These are phyloP conservation scores for Wilcoxina mikolae DNA, from an alignment of 495 filamentous ascomycete species.

Conservation along the genomic window DNA sequence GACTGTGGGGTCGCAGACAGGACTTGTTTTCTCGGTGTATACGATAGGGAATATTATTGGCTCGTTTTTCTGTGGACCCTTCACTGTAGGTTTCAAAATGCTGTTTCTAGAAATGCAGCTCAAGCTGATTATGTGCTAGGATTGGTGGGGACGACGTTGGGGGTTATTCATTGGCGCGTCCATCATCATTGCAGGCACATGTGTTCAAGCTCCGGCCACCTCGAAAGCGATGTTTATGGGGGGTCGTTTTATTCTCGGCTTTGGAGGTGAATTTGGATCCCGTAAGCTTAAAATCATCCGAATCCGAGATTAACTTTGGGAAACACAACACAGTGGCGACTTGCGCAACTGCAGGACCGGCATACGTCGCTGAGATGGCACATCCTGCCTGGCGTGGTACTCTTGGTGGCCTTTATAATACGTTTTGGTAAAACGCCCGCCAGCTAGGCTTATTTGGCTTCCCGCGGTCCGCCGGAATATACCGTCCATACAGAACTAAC, in stretches of 20 bases:
- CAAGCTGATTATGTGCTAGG: slow-evolving; percentile 7
- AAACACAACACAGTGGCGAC: slow-evolving; percentile 49
- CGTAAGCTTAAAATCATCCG: neutral
- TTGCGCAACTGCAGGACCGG: slow-evolving; percentile 51
- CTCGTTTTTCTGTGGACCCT: slow-evolving; percentile 34
- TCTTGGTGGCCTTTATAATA: slow-evolving; percentile 47
- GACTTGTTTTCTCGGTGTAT: slow-evolving; percentile 39
- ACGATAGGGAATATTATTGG: slow-evolving; percentile 39
- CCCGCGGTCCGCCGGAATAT: neutral
- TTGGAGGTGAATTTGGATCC: slow-evolving; percentile 33
- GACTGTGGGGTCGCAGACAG: slow-evolving; percentile 28
- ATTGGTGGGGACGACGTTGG: slow-evolving; percentile 37
- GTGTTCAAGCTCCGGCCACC: slow-evolving; percentile 35
- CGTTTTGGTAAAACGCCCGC: too few species aligned
- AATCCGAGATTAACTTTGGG: neutral
- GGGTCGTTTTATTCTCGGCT: slow-evolving; percentile 63
- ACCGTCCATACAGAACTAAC: neutral
- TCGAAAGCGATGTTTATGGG: slow-evolving; percentile 48
- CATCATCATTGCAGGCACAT: slow-evolving; percentile 41
- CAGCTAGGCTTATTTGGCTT: slow-evolving; percentile 24
- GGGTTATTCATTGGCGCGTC: slow-evolving; percentile 42
- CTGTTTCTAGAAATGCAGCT: too few species aligned
- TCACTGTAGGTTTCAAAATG: slow-evolving; percentile 10
- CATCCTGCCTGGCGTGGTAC: slow-evolving; percentile 57
- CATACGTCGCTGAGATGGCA: slow-evolving; percentile 59